Evolutionary conservation across 1,284 basidiomycete species (phyloP), one percentile per base, ranked within the genome.

Genomic region (Microstroma glucosiphilum): DNA sequence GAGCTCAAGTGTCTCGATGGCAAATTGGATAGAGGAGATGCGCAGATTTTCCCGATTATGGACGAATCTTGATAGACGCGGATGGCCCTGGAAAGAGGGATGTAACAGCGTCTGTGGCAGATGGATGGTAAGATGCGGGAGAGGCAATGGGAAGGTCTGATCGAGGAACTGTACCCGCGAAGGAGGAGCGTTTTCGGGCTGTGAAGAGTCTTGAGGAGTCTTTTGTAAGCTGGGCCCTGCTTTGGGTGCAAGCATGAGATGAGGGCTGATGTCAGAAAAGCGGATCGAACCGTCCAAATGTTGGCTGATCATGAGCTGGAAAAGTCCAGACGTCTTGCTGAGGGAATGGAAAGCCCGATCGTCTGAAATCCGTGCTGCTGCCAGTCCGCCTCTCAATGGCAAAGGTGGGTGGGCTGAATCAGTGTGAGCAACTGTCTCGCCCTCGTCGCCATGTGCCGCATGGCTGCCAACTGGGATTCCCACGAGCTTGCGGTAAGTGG

Each of bases 281-380:
- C 75, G 71, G 6, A 78, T 63, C 6, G 66, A 71, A 26, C 75
- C 75, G 54, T 78, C 75, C n/a, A 76, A 64, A 59, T 78, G 76
- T 72, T 75, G 77, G 0, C 71, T 73, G 49, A 78, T 46, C 11
- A 78, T 59, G 8, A 78, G 42, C 37, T 72, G 37, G 23, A 26
- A 64, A 12, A 17, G 8, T 19, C 57, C 58, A 9, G 25, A 21
- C 40, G 43, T 42, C 40, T 49, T 40, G 41, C 57, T 57, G 15
- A 65, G 37, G n/a, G 48, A 15, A 17, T 64, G 48, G 13, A 53
- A 40, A 15, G 57, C 17, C 6, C 23, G 40, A 23, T 64, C 62
- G 26, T 64, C 67, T 0, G 60, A 60, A 9, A 69, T 25, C 21
- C 23, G 60, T 0, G 68, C 64, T 19, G 60, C 66, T 2, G 72